Percentiles rank a stretch among this genome's conserved stretches.
These are phyloP conservation scores for Pleurotus cornucopiae DNA, from an alignment of 768 basidiomycete species.

Conservation along the genomic window DNA sequence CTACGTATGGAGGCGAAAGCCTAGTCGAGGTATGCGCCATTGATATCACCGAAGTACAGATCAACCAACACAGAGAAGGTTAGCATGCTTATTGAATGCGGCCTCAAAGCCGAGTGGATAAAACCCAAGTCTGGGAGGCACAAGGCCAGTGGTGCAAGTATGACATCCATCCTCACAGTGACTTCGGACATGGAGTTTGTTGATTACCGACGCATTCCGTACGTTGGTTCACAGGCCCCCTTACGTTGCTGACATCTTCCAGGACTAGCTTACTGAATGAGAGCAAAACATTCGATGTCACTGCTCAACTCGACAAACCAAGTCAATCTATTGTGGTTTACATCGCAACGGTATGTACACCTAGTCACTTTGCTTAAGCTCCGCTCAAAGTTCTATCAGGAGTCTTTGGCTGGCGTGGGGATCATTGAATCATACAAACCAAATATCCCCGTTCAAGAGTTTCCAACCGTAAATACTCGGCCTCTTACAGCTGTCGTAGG, in stretches of 20 bases:
- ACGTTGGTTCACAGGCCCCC: constrained; percentile 14
- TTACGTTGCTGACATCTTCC: not conserved
- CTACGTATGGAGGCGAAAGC: constrained; percentile 37
- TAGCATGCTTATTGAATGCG: constrained; percentile 55
- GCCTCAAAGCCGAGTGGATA: constrained; percentile 30
- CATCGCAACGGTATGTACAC: constrained; percentile 52
- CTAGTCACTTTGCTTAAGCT: constrained; percentile 9
- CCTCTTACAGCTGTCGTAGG: constrained; percentile 59
- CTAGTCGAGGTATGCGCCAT: constrained; percentile 42
- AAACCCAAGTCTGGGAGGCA: constrained; percentile 27
- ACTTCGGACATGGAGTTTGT: constrained; percentile 74
- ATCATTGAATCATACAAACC: constrained; percentile 55
- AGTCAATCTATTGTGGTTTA: constrained; percentile 65
- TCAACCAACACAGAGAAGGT: not conserved
- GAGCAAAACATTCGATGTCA: constrained; percentile 56
- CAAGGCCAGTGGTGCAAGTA: constrained; percentile 42
- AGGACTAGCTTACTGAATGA: constrained; percentile 69
- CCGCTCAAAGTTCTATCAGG: constrained; percentile 36
- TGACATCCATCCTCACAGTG: constrained; percentile 69
- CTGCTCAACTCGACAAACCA: constrained; percentile 61
- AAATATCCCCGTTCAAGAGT: constrained; percentile 44
- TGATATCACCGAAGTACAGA: not conserved
- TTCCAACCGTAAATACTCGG: constrained; percentile 67
- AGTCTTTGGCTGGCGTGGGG: constrained; percentile 67
- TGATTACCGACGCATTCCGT: constrained; percentile 81